Evolutionary conservation across 768 basidiomycete genomes (phyloP).

Genomic region (Lentinula guzmanii): DNA sequence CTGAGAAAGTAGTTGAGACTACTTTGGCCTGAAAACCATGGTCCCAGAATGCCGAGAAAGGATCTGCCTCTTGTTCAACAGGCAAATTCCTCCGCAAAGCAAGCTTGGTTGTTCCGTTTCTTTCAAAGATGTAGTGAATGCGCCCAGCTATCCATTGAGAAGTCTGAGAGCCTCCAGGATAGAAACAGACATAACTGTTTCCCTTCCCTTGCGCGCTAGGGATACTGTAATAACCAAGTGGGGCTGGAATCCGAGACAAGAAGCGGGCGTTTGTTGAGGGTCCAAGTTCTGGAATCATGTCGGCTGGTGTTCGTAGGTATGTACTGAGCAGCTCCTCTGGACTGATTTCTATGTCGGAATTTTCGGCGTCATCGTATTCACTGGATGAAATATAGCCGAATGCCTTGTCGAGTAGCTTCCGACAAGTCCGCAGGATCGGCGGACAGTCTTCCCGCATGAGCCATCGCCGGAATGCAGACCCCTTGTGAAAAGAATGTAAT

Average conservation of each 20-base stretch:
- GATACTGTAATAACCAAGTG: not conserved
- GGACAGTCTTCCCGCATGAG: slow-evolving; percentile 8
- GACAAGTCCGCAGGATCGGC: not conserved
- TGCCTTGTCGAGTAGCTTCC: not conserved
- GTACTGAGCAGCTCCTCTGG: too few species aligned
- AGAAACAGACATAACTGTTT: not conserved
- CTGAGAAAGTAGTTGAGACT: not conserved
- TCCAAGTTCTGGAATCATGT: too few species aligned
- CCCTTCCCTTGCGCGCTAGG: not conserved
- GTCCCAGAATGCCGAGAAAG: not conserved
- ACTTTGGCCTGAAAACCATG: not conserved
- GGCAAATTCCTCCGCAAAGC: not conserved
- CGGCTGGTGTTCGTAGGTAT: too few species aligned
- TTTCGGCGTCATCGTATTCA: not conserved
- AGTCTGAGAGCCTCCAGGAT: not conserved
- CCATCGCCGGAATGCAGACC: slow-evolving; percentile 9
- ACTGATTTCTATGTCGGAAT: too few species aligned
- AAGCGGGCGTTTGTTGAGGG: not conserved
- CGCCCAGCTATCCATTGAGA: not conserved
- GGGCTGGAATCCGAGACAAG: not conserved
- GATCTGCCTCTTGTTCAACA: not conserved
- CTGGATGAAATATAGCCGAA: not conserved
- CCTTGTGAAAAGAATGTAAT: slow-evolving; percentile 12
- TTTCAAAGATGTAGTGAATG: not conserved
- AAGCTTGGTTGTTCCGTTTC: not conserved